Evolutionary conservation across 1,284 basidiomycete genomes (phyloP), one percentile per base, ranked within the genome.

Genomic region (Rhodotorula sp.): DNA sequence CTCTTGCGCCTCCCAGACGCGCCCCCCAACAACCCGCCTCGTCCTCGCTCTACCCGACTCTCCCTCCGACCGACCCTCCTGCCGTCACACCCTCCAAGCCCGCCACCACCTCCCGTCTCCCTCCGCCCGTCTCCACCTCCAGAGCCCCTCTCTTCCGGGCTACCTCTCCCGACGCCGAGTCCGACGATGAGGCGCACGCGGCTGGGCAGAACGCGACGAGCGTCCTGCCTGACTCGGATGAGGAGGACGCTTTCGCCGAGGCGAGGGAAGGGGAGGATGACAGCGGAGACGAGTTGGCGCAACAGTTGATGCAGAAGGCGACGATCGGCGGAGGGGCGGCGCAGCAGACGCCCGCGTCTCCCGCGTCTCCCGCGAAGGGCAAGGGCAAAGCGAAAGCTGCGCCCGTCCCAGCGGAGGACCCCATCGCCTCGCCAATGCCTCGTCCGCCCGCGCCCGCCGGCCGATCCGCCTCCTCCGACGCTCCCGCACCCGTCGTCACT

Each of bases 121-220:
- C n/a, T 31, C 18, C 52, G 13, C 47, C 13, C 30, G 30, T 20
- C 56, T 24, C 52, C 10, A 13, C 60, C 20, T 55, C 40, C 56
- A 64, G 65, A 52, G 34, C 55, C 4, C 67, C 70, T 22, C 90
- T 90, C 26, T 89, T 93, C 71, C 84, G 83, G 64, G 85, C 88
- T 13, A 80, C 46, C 24, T 57, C 64, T 6, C 58, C 68, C 31
- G 48, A 30, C 8, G 22, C n/a, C 26, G 89, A 92, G 74, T 79
- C 83, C 6, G 88, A 51, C 24, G 48, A 51, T 34, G 59, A 60
- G 22, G 59, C 31, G 9, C 16, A 7, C 15, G 13, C 13, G 9
- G 10, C 15, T 13, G 40, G 34, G 5, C 22, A 20, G 13, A 22
- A 15, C 4, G n/a, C 18, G 8, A n/a, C 59, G 59, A 24, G 22